Base-by-base conservation (phyloP, 2,329 filamentous ascomycete genomes). In the Fusarium dlaminii region DNA sequence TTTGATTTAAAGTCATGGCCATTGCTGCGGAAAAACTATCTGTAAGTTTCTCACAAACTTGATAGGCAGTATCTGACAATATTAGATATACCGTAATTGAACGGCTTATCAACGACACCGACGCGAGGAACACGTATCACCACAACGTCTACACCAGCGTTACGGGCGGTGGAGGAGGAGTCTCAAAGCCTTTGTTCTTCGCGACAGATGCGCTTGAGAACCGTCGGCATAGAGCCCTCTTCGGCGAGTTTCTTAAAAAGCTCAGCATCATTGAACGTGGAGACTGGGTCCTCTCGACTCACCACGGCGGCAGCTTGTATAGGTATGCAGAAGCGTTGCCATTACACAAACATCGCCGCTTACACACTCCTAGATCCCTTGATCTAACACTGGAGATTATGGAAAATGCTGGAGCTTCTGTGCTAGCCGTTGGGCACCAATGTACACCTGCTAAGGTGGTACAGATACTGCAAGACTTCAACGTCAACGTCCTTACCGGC, bases 341-440 rank as follows among this genome's bases (percentile, higher is more conserved):
- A n/a, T n/a, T 14, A 2, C 9, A 10, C 7, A 14, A 12, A 1
- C 6, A 4, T 11, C 8, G 17, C 32, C 51, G 14, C 68, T 45
- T 10, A 78, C 4, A 6, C 2, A 4, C 6, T 12, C 20, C 0
- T 6, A 80, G 83, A 54, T 80, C 84, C 0, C 71, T 86, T 1
- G 84, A 87, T 42, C 79, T 87, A 4, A 80, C 75, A 0, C 74
- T 81, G 0, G 84, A 86, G 27, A 75, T 81, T 1, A 56, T 84
- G 17, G 85, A 87, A 46, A 83, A 82, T 60, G 83, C 83, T 0
- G 84, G 84, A 0, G 84, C 80, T 2, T 80, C 82, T 0, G 80
- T 84, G 1, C 70, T 87, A 2, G 79, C 80, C 7, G 83, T 78
- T 2, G 84, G 84, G 0, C 72, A 78, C 37, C 17, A 61, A 18